A percentile compares a stretch with the other conserved stretches of the same genome.
Conservation (phyloP, 345 rosid genomes). For the Leavenworthia alabamica region DNA sequence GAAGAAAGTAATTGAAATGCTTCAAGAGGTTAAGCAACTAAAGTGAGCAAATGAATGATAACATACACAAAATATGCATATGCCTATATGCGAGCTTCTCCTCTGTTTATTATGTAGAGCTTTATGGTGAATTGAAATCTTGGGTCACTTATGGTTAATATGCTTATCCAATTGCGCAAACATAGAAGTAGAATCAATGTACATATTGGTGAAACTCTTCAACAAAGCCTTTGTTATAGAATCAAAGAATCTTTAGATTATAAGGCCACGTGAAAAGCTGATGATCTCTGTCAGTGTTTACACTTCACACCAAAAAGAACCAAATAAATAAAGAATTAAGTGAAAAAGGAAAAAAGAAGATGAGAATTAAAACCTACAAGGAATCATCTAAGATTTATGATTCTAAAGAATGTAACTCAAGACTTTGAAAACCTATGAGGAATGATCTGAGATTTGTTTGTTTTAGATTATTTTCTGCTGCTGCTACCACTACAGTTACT, state of each 20-base stretch:
- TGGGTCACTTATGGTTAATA: neutral
- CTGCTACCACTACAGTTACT: no score
- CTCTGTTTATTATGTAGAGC: constrained; percentile 11
- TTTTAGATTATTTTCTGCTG: no score
- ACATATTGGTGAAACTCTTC: constrained; percentile 5
- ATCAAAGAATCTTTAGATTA: constrained; percentile 16
- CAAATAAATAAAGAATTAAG: constrained; percentile 26
- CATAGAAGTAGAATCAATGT: neutral
- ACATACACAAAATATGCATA: constrained; percentile 14
- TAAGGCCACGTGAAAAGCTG: constrained; percentile 1
- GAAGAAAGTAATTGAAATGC: constrained; percentile 86
- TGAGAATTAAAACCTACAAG: constrained; percentile 10
- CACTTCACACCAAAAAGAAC: constrained; percentile 14
- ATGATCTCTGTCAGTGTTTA: constrained; percentile 5
- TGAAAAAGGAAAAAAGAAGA: neutral
- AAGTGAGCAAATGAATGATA: constrained; percentile 19
- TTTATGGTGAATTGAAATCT: constrained; percentile 1
- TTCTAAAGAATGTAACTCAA: constrained; percentile 11
- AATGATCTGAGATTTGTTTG: no score
- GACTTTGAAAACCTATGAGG: constrained; percentile 12
- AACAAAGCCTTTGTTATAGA: neutral
- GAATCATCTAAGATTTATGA: constrained; percentile 12
- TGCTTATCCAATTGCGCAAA: neutral
- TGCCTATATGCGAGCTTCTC: constrained; percentile 11
- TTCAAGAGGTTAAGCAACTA: constrained; percentile 64